Base-by-base conservation (phyloP, 2,329 filamentous ascomycete species). In the Arthrobotrys entomopaga region DNA sequence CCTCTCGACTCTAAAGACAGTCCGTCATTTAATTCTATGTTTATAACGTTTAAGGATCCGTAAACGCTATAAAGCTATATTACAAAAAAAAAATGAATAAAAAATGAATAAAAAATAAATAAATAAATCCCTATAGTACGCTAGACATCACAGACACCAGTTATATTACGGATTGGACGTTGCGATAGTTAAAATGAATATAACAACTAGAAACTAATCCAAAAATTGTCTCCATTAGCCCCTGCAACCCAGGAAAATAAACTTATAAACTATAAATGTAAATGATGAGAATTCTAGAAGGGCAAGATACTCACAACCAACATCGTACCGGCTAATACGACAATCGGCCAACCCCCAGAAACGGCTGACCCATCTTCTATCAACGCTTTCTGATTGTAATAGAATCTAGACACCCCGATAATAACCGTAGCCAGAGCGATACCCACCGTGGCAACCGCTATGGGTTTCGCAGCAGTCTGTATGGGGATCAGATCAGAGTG, bases 271-370 rank as follows among this genome's bases (percentile, higher is more conserved):
- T 6, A 34, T 34, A 34, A 10, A 29, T 7, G 7, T n/a, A 7
- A 7, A 29, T 34, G 29, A 8, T 34, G 29, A 34, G 29, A 34
- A 34, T 34, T 34, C 29, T 34, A 5, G 29, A 34, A 8, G 24
- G 24, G 24, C 7, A 34, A 2, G 1, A 34, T 7, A 74, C 70
- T 67, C 22, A 74, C 70, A 8, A 26, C 43, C 5, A 74, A 48
- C 11, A 66, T 46, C 6, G 64, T 20, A 40, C 50, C 20, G 40
- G 63, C 63, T 8, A 74, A n/a, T 22, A 46, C 57, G 7, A 74
- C 8, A 34, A 74, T 64, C 38, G 63, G 58, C 70, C 70, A 74
- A 13, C 70, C 70, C 15, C 70, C 70, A 58, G 70, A 67, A 38
- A 74, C 48, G n/a, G 56, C 70, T 24, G 52, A 20, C 10, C 70